Base-by-base conservation (phyloP, 345 rosid species). In the Iberis pinnata region DNA sequence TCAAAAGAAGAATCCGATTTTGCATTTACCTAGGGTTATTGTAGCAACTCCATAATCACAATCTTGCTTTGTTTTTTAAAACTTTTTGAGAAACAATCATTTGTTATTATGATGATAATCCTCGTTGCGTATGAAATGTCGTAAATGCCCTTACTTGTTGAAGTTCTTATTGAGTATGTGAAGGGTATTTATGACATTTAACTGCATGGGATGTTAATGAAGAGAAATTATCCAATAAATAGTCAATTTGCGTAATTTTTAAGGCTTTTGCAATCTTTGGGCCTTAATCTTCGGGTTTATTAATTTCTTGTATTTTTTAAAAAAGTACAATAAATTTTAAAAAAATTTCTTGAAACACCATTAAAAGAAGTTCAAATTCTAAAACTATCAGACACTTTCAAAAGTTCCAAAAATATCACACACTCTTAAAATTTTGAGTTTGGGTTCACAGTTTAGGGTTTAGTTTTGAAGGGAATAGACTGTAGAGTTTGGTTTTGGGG, bases 91-190 rank as follows among this genome's bases (percentile, higher is more conserved):
- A 22, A 42, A 33, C 47, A 48, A 40, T 25, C 18, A 9, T 32
- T 38, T 63, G 50, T 60, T 46, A 45, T 18, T 53, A 64, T 5
- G 33, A n/a, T 29, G 2, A 2, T 6, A 50, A 45, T 24, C 35
- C 46, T 39, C 48, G 49, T 56, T 69, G 64, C 70, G 63, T 71
- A 65, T 71, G 32, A 61, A 69, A 72, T 73, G 76, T 56, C 76
- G 46, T 36, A 37, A 67, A 60, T 70, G 45, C 73, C 73, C 69
- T 72, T 37, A 36, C n/a, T 25, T 8, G n/a, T n/a, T 1, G 22
- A 16, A 44, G 63, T 61, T 43, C 41, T 56, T 29, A 54, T 27
- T 41, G 10, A 5, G 18, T 63, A 50, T 44, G 52, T 51, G 33
- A 52, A 41, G 65, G 68, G 70, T 68, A 53, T 61, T 46, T 59